Conservation (phyloP, 768 basidiomycete genomes). For the Auricularia cornea region DNA sequence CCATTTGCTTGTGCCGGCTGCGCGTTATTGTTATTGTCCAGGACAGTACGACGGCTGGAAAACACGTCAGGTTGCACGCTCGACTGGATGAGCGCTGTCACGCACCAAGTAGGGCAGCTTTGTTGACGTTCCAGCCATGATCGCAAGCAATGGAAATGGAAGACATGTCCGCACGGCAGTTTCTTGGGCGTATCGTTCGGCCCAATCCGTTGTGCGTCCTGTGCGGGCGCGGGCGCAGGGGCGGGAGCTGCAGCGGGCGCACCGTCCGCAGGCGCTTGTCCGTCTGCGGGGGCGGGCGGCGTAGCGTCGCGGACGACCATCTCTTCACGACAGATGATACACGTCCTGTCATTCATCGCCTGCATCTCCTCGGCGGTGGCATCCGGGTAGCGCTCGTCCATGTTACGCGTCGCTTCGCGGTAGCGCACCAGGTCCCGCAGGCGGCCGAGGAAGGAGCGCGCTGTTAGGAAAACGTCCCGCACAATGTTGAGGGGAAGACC, state of each 20-base stretch:
- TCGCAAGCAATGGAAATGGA: constrained; percentile 94
- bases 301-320: constrained; percentile 45
- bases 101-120: constrained; percentile 96
- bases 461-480: constrained; percentile 93
- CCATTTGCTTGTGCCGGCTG: constrained; percentile 11
- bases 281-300: constrained; percentile 1
- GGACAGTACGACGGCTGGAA: constrained; percentile 63
- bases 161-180: constrained; percentile 92
- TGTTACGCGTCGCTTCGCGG: constrained; percentile 88
- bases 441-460: constrained; percentile 83
- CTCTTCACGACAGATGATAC: constrained; percentile 97
- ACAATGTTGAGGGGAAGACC: constrained; percentile 94
- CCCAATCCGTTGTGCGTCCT: constrained; percentile 37
- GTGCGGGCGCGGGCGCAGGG: constrained; percentile 13
- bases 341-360: constrained; percentile 79
- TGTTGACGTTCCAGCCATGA: constrained; percentile 99
- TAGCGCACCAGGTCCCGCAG: constrained; percentile 86
- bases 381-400: constrained; percentile 93
- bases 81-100: constrained; percentile 6
- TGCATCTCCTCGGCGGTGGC: constrained; percentile 80
- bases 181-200: constrained; percentile 96
- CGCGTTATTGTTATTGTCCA: constrained; percentile 38
- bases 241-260: constrained; percentile 13
- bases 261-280: constrained; percentile 16
- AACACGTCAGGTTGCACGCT: neutral